These are phyloP conservation scores for Cephaloascus albidus DNA, from an alignment of 805 yeast genomes.

Conservation along the genomic window DNA sequence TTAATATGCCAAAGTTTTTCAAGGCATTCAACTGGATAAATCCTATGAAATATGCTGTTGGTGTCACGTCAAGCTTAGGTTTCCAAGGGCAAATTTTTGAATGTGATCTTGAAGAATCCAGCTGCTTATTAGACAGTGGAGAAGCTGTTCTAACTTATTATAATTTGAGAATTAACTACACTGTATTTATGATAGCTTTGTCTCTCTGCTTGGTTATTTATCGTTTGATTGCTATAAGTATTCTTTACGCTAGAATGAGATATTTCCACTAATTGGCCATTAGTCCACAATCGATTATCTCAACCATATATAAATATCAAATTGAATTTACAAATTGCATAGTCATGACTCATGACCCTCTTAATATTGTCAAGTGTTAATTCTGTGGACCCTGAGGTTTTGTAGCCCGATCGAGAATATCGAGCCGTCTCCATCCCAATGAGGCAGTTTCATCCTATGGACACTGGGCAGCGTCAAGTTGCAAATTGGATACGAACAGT, in stretches of 20 bases:
- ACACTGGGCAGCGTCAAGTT: too few relatives aligned
- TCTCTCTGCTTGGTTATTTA: constrained; percentile 30
- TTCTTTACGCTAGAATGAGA: not conserved
- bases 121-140: constrained; percentile 46
- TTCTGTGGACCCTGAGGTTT: too few relatives aligned
- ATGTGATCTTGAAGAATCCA: constrained; percentile 31
- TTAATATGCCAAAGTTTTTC: constrained; percentile 63
- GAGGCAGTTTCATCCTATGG: too few relatives aligned
- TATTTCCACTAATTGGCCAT: not conserved
- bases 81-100: constrained; percentile 41
- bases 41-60: constrained; percentile 68
- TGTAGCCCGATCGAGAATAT: too few relatives aligned
- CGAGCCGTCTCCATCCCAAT: too few relatives aligned
- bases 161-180: constrained; percentile 26
- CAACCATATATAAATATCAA: too few relatives aligned
- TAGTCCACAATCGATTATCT: too few relatives aligned
- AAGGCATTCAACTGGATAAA: constrained; percentile 67
- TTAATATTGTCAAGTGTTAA: too few relatives aligned
- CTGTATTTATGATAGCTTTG: constrained; percentile 26
- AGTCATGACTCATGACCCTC: too few relatives aligned
- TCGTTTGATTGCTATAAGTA: constrained; percentile 20
- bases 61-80: constrained; percentile 49
- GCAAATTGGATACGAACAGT: too few relatives aligned
- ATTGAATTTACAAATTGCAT: too few relatives aligned
- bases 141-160: constrained; percentile 45